Percentiles rank a stretch among this genome's conserved stretches.
Conservation (phyloP, 352 stramenopile genomes). For the Pythium pyrilobum region DNA sequence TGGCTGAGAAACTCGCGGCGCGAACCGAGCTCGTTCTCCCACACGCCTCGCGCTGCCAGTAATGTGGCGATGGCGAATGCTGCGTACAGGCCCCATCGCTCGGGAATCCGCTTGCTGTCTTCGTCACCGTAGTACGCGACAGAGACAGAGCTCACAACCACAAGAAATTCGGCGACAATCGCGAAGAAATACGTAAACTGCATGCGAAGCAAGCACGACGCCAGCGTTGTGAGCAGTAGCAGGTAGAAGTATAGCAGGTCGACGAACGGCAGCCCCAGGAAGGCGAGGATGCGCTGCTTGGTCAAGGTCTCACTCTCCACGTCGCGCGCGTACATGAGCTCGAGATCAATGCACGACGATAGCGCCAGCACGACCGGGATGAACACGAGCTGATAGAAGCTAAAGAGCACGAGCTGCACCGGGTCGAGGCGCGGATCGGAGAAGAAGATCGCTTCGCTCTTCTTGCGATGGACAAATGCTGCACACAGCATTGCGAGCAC, state of each 20-base stretch:
- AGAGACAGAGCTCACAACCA: conserved; percentile 28
- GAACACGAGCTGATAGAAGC: conserved; percentile 40
- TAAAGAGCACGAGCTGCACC: conserved; percentile 36
- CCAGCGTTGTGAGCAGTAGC: conserved; percentile 30
- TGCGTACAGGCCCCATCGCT: conserved; percentile 24
- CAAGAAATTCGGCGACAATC: conserved; percentile 32
- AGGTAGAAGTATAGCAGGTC: conserved; percentile 43
- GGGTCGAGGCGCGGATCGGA: conserved; percentile 26
- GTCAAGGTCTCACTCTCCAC: background rate
- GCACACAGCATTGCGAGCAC: conserved; percentile 18
- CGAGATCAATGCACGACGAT: conserved; percentile 30
- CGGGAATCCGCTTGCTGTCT: background rate
- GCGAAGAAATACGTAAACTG: conserved; percentile 51
- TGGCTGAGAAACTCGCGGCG: conserved; percentile 47
- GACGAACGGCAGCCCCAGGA: conserved; percentile 35
- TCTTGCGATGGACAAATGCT: conserved; percentile 24
- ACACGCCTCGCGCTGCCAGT: conserved; percentile 33
- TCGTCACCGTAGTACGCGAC: conserved; percentile 13
- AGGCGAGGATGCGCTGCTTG: conserved; percentile 6
- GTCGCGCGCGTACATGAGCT: conserved; percentile 18
- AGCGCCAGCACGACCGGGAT: conserved; percentile 30
- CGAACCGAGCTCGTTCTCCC: conserved; percentile 40
- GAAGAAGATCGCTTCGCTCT: conserved; percentile 28
- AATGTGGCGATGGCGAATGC: conserved; percentile 31
- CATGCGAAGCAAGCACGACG: conserved; percentile 36